These are phyloP conservation scores for Sporothrix pallida DNA, from an alignment of 2,329 filamentous ascomycete genomes.

Conservation along the genomic window DNA sequence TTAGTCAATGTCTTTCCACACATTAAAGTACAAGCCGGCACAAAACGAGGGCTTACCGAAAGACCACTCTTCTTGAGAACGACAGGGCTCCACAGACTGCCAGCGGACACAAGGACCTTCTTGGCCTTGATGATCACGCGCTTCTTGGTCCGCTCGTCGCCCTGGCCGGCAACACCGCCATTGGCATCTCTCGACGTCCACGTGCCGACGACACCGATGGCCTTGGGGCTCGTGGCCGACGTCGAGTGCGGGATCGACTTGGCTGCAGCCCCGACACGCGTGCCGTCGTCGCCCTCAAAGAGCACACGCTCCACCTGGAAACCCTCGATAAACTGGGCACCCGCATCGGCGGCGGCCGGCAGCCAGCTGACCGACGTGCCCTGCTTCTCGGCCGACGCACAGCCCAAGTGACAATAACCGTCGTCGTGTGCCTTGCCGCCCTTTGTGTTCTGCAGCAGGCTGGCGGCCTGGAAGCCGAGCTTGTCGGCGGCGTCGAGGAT, in stretches of 20 bases:
- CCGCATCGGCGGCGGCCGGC: slow-evolving; percentile 76
- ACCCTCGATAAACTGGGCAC: slow-evolving; percentile 83
- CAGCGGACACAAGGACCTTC: slow-evolving; percentile 78
- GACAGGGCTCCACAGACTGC: slow-evolving; percentile 77
- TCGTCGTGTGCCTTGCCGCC: slow-evolving; percentile 76
- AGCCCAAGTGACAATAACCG: slow-evolving; percentile 66
- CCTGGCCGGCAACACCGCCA: slow-evolving; percentile 59
- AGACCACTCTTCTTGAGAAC: slow-evolving; percentile 79
- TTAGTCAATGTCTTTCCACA: not conserved
- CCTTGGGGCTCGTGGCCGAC: slow-evolving; percentile 42
- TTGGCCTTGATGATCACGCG: slow-evolving; percentile 77
- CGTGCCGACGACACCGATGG: slow-evolving; percentile 72
- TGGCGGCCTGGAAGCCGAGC: slow-evolving; percentile 72
- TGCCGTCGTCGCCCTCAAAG: slow-evolving; percentile 62
- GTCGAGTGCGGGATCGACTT: slow-evolving; percentile 20
- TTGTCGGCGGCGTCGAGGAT: slow-evolving; percentile 77
- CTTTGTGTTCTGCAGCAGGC: slow-evolving; percentile 76
- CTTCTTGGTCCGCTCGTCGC: slow-evolving; percentile 57
- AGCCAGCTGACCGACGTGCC: slow-evolving; percentile 79
- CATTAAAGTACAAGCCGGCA: not conserved
- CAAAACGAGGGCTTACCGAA: slow-evolving; percentile 54
- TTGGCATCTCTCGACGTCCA: slow-evolving; percentile 75
- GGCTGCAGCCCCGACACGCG: slow-evolving; percentile 31
- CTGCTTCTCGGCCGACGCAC: slow-evolving; percentile 73
- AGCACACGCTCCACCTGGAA: slow-evolving; percentile 73